Evolutionary conservation across 169 alveolate species (phyloP), one percentile per base, ranked within the genome.

Genomic region (Plasmodium cynomolgi): DNA sequence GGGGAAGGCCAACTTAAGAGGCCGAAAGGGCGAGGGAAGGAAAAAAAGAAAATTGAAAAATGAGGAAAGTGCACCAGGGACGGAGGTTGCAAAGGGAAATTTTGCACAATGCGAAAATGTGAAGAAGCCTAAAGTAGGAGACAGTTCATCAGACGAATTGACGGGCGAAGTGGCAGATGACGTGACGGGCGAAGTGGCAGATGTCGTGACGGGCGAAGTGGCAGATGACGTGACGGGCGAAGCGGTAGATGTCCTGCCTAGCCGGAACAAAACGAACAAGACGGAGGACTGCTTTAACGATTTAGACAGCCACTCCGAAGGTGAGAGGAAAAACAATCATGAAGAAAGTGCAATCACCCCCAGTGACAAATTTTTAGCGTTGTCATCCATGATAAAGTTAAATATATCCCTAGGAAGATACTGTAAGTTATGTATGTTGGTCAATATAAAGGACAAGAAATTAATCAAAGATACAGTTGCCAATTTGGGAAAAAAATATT

Each of bases 401-500:
- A 80, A 88, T 34, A 37, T 88, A 20, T 88, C 94, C 29, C 83
- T 88, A 88, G 82, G 58, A 88, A 88, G 83, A 50, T 88, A 58
- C 74, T 0, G n/a, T 29, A 26, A 2, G 17, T 1, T 88, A 23
- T 23, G 4, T 23, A 17, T 11, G 17, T 26, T 88, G 47, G n/a
- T 88, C 39, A 37, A 39, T 62, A 31, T 23, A 26, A 62, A 58
- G 13, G 82, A 41, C 73, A n/a, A 39, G 2, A 88, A 58, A 41
- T 15, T 58, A 34, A 33, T 88, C 50, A 56, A 68, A 41, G 83
- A 80, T 15, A 80, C 90, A 15, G 50, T 88, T 80, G 50, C 13
- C 11, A 88, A 80, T 80, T 23, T 88, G 33, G 94, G 94, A 13
- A 80, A 80, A 88, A 88, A 80, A 88, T 62, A 88, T 88, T 72